Evolutionary conservation across 2,329 filamentous ascomycete genomes (phyloP), one percentile per base, ranked within the genome.

Genomic region (Hypomyces rosellus): DNA sequence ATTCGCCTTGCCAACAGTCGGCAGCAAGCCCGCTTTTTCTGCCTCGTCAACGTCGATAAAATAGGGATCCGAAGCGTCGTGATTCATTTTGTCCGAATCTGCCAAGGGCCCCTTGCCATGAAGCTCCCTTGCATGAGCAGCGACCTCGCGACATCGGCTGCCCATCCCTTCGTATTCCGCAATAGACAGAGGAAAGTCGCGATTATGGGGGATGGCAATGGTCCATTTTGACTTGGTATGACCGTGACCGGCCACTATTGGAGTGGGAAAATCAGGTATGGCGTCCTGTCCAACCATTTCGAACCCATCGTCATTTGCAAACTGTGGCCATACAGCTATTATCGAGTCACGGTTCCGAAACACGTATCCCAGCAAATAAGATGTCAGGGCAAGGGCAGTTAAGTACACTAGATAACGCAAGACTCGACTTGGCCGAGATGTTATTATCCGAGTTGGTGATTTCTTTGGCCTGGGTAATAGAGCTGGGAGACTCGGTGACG

Each of bases 21-120:
- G 78, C 3, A 92, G 69, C 14, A 89, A 69, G 1, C 82, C 85
- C 36, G 76, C 73, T 43, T 72, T 68, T 65, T 89, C 80, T 1
- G 88, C 88, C 56, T 90, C 85, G 13, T 74, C 71, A 1, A 93
- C 80, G 59, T 95, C 88, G 45, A 95, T 72, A 59, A 87, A 95
- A 55, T 85, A 78, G 40, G 74, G 73, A 59, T 92, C 86, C 25
- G 74, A 67, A 41, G 79, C 69, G 58, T 87, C 83, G 57, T 86
- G 85, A 44, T 69, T 63, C 34, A 71, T 62, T 56, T 74, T 68
- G 40, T 70, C 66, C 51, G 73, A 70, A 58, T 77, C 74, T n/a
- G 71, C 61, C 45, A 70, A 49, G 1, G 68, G 56, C 54, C 63
- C 56, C 46, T 67, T 68, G 48, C 63, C 62, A 30, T 67, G 59